Percentiles rank a stretch among this genome's conserved stretches.
phyloP scores from a whole-genome alignment of 306 rosid species.

The Vigna unguiculata region DNA sequence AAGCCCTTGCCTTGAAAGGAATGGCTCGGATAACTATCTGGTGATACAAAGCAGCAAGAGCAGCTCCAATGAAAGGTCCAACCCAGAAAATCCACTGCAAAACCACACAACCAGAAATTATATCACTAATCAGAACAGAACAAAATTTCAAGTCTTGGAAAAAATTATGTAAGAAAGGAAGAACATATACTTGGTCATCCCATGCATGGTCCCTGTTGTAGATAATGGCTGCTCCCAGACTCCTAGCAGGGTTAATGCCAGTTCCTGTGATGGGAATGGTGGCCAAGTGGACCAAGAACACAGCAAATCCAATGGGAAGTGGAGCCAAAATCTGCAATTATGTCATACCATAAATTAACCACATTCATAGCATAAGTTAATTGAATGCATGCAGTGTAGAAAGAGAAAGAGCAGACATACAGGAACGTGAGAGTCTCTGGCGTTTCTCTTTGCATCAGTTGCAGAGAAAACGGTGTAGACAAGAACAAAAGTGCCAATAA shows the following conservation, averaged over 20 bases:
- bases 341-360: neutral
- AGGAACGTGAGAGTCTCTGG: slow-evolving; percentile 95
- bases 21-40: slow-evolving; percentile 86
- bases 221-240: slow-evolving; percentile 93
- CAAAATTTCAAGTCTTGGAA: neutral
- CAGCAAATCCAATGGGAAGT: slow-evolving; percentile 93
- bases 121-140: neutral
- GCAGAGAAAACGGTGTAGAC: slow-evolving; percentile 97
- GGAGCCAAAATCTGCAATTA: slow-evolving; percentile 83
- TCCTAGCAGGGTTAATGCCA: slow-evolving; percentile 92
- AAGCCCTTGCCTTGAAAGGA: slow-evolving; percentile 81
- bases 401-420: slow-evolving; percentile 50
- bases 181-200: slow-evolving; percentile 80
- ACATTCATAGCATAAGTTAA: too few species aligned
- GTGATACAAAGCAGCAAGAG: slow-evolving; percentile 90
- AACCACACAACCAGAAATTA: neutral
- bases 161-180: neutral
- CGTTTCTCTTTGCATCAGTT: slow-evolving; percentile 91
- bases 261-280: slow-evolving; percentile 95
- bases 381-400: neutral
- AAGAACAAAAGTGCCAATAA: slow-evolving; percentile 84
- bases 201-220: slow-evolving; percentile 77
- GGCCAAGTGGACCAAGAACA: slow-evolving; percentile 94
- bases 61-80: slow-evolving; percentile 95
- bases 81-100: slow-evolving; percentile 96